Evolutionary conservation across 176 grass and related monocot species (phyloP).

Genomic region (Aegilops tauschii): DNA sequence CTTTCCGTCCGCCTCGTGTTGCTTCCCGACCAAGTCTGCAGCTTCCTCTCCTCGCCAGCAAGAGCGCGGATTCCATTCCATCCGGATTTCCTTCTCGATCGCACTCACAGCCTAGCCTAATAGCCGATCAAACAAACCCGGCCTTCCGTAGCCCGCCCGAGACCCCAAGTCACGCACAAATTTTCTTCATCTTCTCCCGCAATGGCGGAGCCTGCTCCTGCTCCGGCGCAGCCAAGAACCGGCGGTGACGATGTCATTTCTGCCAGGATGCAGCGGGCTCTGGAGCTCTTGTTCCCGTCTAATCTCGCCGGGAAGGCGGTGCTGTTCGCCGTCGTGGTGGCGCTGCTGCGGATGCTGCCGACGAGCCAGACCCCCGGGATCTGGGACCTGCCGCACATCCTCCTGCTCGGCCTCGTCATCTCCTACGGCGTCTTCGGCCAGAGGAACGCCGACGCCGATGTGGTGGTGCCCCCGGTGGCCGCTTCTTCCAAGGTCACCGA

Average conservation of each 20-base stretch:
- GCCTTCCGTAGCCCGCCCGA: slow-evolving; percentile 24
- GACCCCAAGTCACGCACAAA: neutral
- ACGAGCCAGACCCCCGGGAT: slow-evolving; percentile 44
- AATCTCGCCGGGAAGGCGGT: slow-evolving; percentile 52
- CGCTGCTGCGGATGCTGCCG: slow-evolving; percentile 59
- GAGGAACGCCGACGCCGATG: slow-evolving; percentile 47
- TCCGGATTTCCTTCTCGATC: neutral
- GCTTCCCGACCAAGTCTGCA: slow-evolving; percentile 43
- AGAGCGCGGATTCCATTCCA: slow-evolving; percentile 44
- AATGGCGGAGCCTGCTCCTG: slow-evolving; percentile 29
- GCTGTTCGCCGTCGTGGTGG: slow-evolving; percentile 55
- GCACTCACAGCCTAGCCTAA: neutral
- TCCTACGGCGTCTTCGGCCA: slow-evolving; percentile 77
- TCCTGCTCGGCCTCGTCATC: slow-evolving; percentile 71
- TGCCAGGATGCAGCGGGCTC: slow-evolving; percentile 17
- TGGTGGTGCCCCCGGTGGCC: neutral
- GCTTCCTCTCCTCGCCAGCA: slow-evolving; percentile 36
- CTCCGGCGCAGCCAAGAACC: neutral
- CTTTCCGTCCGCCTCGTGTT: slow-evolving; percentile 30
- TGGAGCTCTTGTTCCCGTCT: slow-evolving; percentile 41
- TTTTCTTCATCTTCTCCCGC: neutral
- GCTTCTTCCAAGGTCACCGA: neutral
- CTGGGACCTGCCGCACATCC: slow-evolving; percentile 76
- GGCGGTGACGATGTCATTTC: neutral
- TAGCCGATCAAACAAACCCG: slow-evolving; percentile 3